Base-by-base conservation (phyloP, 352 stramenopile species). In the Phytophthora citrophthora region DNA sequence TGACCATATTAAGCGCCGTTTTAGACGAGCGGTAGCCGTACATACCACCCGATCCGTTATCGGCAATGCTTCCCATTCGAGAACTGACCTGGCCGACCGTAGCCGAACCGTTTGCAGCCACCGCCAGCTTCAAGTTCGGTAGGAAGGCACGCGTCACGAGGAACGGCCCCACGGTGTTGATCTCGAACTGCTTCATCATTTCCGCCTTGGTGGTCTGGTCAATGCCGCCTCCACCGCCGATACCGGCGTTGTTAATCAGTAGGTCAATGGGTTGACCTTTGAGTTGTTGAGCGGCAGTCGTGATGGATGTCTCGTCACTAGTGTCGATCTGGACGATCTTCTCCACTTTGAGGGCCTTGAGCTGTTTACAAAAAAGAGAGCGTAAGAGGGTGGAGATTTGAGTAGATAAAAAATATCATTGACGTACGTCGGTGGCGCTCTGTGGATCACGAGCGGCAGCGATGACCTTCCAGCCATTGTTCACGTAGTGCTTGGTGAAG, bases 1-100 rank as follows among this genome's bases (percentile, higher is more conserved):
- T 86, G 49, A 87, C 58, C 66, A 81, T 87, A 64, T 94, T 94
- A 16, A 89, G 61, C 26, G 79, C 86, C 26, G 76, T 57, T 64
- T 91, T 91, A 31, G 76, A 86, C 34, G 81, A 71, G 27, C 79
- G 72, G 65, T 94, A 91, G 34, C 76, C 78, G 52, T 89, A 89
- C 55, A 53, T 54, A 20, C 62, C 48, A 5, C 55, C 62, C 3
- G 62, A 70, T 0, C 36, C 62, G 50, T 70, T 70, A 49, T 70
- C 62, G 6, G 55, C 38, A 36, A 90, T 75, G 36, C 77, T 81
- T 11, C 82, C 82, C 47, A 86, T 60, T 11, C 53, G 49, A 8
- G 75, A 86, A 11, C 65, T 72, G 38, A 90, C 26, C 24, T 90
- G 68, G 6, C 52, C 65, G 23, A 78, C 74, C 4, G 58, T 75